Conservation (phyloP, 352 stramenopile genomes). For the Phytophthora pluvialis region DNA sequence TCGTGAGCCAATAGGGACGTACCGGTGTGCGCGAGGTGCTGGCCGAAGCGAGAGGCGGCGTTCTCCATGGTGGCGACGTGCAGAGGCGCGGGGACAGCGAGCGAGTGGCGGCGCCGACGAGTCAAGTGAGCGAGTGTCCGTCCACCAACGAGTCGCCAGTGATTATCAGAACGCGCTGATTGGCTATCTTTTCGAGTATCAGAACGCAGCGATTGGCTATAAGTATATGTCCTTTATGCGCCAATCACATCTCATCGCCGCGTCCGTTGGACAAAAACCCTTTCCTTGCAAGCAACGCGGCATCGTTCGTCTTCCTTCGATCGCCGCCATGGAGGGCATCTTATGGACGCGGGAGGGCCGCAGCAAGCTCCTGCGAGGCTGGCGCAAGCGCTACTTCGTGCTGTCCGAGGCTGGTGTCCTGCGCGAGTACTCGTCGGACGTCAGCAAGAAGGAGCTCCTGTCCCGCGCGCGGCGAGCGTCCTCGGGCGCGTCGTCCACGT, state of each 20-base stretch:
- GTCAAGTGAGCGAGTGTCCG: conserved; percentile 23
- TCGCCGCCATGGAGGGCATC: conserved; percentile 57
- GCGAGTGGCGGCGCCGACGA: background rate
- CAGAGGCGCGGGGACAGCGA: background rate
- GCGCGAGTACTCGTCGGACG: conserved; percentile 54
- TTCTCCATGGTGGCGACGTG: conserved; percentile 61
- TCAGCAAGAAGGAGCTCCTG: conserved; percentile 20
- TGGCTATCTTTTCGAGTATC: conserved; percentile 21
- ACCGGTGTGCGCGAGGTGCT: conserved; percentile 86
- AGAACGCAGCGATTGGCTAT: conserved; percentile 26
- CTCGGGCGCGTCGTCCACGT: conserved; percentile 8
- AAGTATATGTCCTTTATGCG: background rate
- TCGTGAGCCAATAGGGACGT: conserved; percentile 4
- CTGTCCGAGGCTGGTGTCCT: conserved; percentile 52
- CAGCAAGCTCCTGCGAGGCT: conserved; percentile 64
- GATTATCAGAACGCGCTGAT: conserved; percentile 24
- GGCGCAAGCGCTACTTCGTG: conserved; percentile 78
- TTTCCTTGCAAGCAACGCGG: conserved; percentile 5
- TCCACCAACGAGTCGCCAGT: conserved; percentile 13
- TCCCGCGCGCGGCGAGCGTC: conserved; percentile 16
- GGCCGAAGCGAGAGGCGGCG: conserved; percentile 81
- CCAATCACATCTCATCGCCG: conserved; percentile 12
- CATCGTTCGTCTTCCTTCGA: conserved; percentile 1
- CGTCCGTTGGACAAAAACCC: conserved; percentile 22
- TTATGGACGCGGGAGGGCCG: conserved; percentile 57